phyloP scores from a whole-genome alignment of 1,284 basidiomycete genomes.

The Trichosporon sp. region DNA sequence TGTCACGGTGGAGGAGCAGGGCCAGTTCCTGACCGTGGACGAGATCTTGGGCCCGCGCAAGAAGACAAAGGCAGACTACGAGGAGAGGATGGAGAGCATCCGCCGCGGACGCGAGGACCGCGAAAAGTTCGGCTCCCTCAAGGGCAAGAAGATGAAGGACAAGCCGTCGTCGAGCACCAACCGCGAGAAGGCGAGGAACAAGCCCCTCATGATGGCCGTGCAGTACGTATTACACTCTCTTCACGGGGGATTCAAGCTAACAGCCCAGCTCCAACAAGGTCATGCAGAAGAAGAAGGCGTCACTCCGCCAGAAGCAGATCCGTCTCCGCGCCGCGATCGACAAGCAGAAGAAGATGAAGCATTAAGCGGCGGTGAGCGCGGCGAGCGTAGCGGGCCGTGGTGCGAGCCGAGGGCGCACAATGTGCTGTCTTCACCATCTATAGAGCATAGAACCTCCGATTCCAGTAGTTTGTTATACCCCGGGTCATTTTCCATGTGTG shows the following conservation, averaged over 20 bases:
- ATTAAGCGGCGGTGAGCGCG: conserved; percentile 34
- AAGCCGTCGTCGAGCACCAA: conserved; percentile 80
- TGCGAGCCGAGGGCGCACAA: too few species aligned
- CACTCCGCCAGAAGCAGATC: conserved; percentile 72
- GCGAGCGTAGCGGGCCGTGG: too few species aligned
- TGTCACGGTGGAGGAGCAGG: conserved; percentile 58
- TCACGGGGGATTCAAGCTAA: neutral
- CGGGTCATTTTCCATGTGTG: too few species aligned
- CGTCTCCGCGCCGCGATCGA: conserved; percentile 53
- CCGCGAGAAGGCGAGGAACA: conserved; percentile 84
- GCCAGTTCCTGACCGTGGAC: conserved; percentile 79
- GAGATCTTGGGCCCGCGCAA: conserved; percentile 94
- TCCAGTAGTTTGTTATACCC: too few species aligned
- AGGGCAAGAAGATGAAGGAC: conserved; percentile 84
- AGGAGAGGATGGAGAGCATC: conserved; percentile 89
- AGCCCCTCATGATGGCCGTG: conserved; percentile 88
- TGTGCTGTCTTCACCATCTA: neutral
- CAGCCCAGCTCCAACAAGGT: conserved; percentile 52
- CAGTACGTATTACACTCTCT: conserved; percentile 60
- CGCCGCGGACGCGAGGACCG: conserved; percentile 91
- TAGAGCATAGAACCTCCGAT: neutral
- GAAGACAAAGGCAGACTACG: conserved; percentile 91
- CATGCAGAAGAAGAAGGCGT: conserved; percentile 80
- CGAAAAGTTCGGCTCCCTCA: conserved; percentile 88
- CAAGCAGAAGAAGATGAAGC: conserved; percentile 56